Conservation (phyloP, 2,329 filamentous ascomycete species). For the Colletotrichum australisinense region DNA sequence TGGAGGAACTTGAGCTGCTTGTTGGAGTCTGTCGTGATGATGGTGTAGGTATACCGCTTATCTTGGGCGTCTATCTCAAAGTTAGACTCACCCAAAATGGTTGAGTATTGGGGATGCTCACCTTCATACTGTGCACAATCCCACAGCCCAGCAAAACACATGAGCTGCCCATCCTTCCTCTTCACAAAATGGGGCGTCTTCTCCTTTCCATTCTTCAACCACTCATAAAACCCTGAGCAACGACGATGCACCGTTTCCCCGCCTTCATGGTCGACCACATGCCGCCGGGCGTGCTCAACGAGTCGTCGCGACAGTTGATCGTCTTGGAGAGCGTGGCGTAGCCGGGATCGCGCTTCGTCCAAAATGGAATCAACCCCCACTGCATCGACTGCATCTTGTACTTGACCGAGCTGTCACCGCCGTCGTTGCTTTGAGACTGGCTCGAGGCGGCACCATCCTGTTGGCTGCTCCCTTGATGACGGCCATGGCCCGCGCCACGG, state of each 20-base stretch:
- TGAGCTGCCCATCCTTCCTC: slow-evolving; percentile 82
- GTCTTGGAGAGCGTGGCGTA: slow-evolving; percentile 84
- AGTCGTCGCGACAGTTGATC: slow-evolving; percentile 96
- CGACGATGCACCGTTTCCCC: slow-evolving; percentile 85
- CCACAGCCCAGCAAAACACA: slow-evolving; percentile 94
- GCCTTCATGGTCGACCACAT: slow-evolving; percentile 96
- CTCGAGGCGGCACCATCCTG: slow-evolving; percentile 6
- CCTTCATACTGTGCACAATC: slow-evolving; percentile 87
- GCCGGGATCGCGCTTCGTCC: slow-evolving; percentile 87
- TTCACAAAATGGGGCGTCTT: slow-evolving; percentile 88
- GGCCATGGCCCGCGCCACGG: slow-evolving; percentile 60
- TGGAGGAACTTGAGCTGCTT: slow-evolving; percentile 87
- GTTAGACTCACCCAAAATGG: neutral
- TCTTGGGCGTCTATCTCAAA: slow-evolving; percentile 63
- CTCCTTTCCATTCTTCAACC: slow-evolving; percentile 86
- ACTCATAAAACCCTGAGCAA: slow-evolving; percentile 96
- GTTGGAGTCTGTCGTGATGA: slow-evolving; percentile 92
- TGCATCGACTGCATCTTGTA: slow-evolving; percentile 95
- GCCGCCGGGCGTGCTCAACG: slow-evolving; percentile 77
- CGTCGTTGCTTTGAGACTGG: slow-evolving; percentile 39
- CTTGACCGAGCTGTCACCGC: slow-evolving; percentile 49
- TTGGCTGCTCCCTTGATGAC: slow-evolving; percentile 36
- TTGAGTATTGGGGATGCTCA: slow-evolving; percentile 43
- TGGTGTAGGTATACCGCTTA: slow-evolving; percentile 87
- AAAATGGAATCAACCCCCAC: slow-evolving; percentile 95